These are phyloP conservation scores for Phytophthora lateralis DNA, from an alignment of 352 stramenopile genomes.

Conservation along the genomic window DNA sequence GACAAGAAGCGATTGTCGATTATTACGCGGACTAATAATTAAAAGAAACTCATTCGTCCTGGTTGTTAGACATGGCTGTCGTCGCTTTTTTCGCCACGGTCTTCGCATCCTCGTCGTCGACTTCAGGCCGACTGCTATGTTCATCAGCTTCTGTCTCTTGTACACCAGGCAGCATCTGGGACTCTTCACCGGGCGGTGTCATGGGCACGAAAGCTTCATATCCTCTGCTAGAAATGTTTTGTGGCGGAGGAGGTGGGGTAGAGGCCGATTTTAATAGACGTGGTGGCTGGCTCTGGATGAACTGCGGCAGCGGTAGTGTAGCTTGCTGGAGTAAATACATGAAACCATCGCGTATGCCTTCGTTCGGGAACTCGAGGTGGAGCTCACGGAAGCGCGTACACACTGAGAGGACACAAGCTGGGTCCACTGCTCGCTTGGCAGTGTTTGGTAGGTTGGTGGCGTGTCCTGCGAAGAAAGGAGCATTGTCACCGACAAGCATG, in stretches of 20 bases:
- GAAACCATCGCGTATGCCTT: conserved; percentile 72
- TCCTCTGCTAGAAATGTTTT: conserved; percentile 3
- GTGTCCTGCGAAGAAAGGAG: conserved; percentile 61
- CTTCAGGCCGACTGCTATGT: conserved; percentile 30
- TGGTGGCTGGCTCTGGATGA: conserved; percentile 11
- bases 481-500: conserved; percentile 51
- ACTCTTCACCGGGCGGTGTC: conserved; percentile 21
- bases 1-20: conserved; percentile 13
- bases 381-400: conserved; percentile 67
- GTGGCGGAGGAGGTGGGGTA: conserved; percentile 19
- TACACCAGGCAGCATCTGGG: conserved; percentile 5
- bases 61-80: conserved; percentile 25
- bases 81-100: conserved; percentile 23
- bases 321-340: conserved; percentile 71
- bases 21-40: conserved; percentile 33
- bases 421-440: conserved; percentile 60
- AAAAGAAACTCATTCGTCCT: conserved; percentile 43
- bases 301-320: conserved; percentile 52
- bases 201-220: conserved; percentile 20
- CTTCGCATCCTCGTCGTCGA: conserved; percentile 24
- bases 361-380: conserved; percentile 71
- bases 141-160: conserved; percentile 4
- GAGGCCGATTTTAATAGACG: conserved; percentile 22
- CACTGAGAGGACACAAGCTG: conserved; percentile 62
- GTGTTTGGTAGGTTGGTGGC: conserved; percentile 47